Evolutionary conservation across 768 basidiomycete genomes (phyloP).

Genomic region (Suillus subluteus): DNA sequence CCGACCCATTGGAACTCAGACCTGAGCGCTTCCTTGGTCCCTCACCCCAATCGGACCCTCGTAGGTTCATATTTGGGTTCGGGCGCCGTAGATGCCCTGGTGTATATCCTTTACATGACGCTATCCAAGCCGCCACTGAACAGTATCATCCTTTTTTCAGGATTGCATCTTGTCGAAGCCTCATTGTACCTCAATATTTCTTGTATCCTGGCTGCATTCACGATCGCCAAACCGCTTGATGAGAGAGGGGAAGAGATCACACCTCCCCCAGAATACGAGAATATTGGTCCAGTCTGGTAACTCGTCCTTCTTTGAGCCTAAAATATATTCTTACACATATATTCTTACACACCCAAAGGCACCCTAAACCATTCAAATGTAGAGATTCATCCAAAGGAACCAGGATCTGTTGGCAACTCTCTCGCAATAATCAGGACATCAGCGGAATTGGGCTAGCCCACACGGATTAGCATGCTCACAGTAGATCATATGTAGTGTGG

Average conservation of each 20-base stretch:
- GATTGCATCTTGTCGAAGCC: constrained; percentile 33
- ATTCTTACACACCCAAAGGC: not conserved
- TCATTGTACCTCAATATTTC: no score
- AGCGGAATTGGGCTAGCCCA: not conserved
- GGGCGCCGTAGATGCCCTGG: not conserved
- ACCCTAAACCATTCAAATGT: not conserved
- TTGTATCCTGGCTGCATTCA: not conserved
- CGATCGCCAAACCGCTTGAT: not conserved
- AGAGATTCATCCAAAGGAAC: constrained; percentile 10
- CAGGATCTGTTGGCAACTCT: not conserved
- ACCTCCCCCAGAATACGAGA: not conserved
- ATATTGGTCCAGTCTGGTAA: not conserved
- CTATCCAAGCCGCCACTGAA: not conserved
- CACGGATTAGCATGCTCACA: not conserved
- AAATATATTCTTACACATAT: not conserved
- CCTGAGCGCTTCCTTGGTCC: not conserved
- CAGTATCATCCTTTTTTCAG: not conserved
- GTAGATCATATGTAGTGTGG: not conserved
- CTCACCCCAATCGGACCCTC: not conserved
- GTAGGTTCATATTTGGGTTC: not conserved
- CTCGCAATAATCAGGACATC: not conserved
- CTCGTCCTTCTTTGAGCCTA: not conserved
- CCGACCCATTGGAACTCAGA: not conserved
- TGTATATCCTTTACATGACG: not conserved
- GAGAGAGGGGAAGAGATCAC: not conserved